Percentiles rank a stretch among this genome's conserved stretches.
These are phyloP conservation scores for Goniomonas avonlea DNA, from an alignment of 78 protist species.

Conservation along the genomic window DNA sequence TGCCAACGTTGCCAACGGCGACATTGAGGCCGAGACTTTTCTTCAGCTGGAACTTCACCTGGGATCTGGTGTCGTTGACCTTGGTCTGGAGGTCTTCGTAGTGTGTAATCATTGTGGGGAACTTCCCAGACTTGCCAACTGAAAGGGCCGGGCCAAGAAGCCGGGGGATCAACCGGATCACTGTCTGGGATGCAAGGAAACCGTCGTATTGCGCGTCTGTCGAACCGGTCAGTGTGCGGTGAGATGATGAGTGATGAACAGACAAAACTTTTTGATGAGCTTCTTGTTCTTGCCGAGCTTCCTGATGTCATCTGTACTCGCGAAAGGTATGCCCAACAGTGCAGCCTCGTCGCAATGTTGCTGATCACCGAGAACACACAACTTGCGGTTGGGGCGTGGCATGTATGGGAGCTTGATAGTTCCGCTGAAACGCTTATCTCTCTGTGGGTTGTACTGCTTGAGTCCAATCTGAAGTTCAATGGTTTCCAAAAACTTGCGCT, in stretches of 20 bases:
- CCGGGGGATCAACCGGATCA: conserved; percentile 91
- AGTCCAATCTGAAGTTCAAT: conserved; percentile 96
- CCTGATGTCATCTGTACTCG: conserved; percentile 89
- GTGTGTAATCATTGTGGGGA: conserved; percentile 89
- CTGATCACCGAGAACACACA: conserved; percentile 94
- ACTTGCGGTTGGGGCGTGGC: conserved; percentile 47
- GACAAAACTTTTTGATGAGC: conserved; percentile 90
- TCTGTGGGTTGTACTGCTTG: conserved; percentile 97
- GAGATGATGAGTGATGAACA: no score
- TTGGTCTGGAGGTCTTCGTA: conserved; percentile 71
- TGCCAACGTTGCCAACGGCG: conserved; percentile 92
- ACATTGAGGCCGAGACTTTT: conserved; percentile 90
- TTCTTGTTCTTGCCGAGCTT: conserved; percentile 97
- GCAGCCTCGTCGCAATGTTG: conserved; percentile 79
- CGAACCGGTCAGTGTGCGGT: no score
- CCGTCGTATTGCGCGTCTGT: conserved; percentile 86
- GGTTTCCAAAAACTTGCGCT: conserved; percentile 85
- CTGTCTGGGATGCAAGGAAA: conserved; percentile 96
- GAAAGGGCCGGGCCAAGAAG: conserved; percentile 96
- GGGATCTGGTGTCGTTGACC: conserved; percentile 71
- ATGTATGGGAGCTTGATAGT: conserved; percentile 50
- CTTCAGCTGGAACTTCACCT: conserved; percentile 98
- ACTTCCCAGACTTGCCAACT: conserved; percentile 99
- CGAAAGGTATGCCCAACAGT: conserved; percentile 67
- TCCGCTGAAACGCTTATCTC: conserved; percentile 99